phyloP scores from a whole-genome alignment of 306 rosid genomes.

The Alnus rubra region DNA sequence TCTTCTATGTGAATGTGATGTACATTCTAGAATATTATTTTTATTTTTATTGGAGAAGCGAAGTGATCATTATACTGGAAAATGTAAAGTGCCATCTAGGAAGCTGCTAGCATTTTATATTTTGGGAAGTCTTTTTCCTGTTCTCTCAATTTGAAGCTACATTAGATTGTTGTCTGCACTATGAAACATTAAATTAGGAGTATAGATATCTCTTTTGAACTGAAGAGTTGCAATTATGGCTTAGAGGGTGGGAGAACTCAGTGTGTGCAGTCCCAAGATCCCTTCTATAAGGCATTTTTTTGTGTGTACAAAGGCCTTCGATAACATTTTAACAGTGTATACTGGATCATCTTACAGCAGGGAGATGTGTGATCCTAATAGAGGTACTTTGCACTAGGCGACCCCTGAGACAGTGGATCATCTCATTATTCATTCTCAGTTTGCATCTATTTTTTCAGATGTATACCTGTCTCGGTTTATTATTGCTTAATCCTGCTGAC shows the following conservation, averaged over 20 bases:
- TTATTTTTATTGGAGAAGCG: neutral
- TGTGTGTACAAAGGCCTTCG: conserved; percentile 42
- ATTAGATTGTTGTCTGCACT: conserved; percentile 25
- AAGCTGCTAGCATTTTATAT: conserved; percentile 6
- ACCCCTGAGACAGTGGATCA: conserved; percentile 64
- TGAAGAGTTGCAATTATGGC: conserved; percentile 24
- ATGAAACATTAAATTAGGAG: conserved; percentile 24
- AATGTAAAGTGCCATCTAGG: neutral
- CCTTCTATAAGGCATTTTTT: conserved; percentile 45
- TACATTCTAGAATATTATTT: neutral
- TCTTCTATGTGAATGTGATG: conserved; percentile 6
- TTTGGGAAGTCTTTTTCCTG: neutral
- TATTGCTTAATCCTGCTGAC: conserved; percentile 56
- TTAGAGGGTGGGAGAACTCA: conserved; percentile 43
- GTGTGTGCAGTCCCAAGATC: conserved; percentile 41
- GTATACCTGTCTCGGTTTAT: conserved; percentile 67
- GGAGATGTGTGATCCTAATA: conserved; percentile 50
- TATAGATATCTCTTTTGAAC: conserved; percentile 24
- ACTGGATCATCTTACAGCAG: conserved; percentile 69
- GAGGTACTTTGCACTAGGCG: conserved; percentile 55
- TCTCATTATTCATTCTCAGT: conserved; percentile 54
- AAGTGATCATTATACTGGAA: conserved; percentile 20
- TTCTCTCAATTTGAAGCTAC: conserved; percentile 15
- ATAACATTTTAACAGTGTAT: conserved; percentile 59
- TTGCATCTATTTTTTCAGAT: conserved; percentile 51